These are phyloP conservation scores for Cicer pinnatifidum DNA, from an alignment of 306 rosid species.

Conservation along the genomic window DNA sequence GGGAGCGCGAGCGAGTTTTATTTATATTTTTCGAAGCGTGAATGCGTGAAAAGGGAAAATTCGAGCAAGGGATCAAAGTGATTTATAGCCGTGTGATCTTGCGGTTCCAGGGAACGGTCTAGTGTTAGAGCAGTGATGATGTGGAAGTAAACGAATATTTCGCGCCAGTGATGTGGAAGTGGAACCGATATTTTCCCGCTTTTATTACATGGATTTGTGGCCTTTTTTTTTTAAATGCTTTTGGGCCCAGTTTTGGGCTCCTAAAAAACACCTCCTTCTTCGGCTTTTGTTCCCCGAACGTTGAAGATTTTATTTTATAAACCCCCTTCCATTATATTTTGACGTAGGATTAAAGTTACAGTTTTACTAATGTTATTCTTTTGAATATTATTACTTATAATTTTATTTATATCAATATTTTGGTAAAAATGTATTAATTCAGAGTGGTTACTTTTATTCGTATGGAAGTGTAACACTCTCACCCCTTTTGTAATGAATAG, in stretches of 20 bases:
- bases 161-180: constrained; percentile 64
- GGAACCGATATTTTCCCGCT: constrained; percentile 60
- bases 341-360: no score
- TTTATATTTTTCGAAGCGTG: constrained; percentile 28
- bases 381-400: no score
- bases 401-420: no score
- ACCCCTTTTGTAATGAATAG: no score
- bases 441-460: no score
- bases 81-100: constrained; percentile 54
- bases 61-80: background rate
- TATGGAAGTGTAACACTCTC: no score
- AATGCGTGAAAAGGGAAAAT: constrained; percentile 12
- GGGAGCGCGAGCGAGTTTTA: constrained; percentile 37
- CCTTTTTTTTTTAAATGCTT: background rate
- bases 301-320: no score
- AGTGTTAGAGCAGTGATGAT: constrained; percentile 4
- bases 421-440: no score
- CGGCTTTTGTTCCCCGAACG: background rate
- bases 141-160: constrained; percentile 47
- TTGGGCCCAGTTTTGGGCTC: background rate
- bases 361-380: no score
- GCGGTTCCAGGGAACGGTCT: constrained; percentile 47
- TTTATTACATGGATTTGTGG: background rate
- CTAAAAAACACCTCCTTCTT: background rate
- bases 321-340: no score